phyloP scores from a whole-genome alignment of 2,329 filamentous ascomycete genomes.

The Colletotrichum melonis region DNA sequence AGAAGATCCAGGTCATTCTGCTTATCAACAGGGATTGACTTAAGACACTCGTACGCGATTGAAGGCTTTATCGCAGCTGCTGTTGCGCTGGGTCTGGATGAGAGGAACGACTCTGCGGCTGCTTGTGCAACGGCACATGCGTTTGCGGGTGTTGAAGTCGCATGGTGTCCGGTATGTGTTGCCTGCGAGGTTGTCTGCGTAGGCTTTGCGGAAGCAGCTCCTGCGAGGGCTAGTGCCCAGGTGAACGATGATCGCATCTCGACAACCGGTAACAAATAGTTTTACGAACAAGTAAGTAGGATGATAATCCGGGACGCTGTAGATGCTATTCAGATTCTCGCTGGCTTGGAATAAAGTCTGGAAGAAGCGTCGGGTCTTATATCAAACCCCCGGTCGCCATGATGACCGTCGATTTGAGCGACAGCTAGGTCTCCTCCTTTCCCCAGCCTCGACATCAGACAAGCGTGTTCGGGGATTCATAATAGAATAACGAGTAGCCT shows the following conservation, averaged over 20 bases:
- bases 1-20: conserved; percentile 31
- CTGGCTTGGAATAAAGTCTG: not conserved
- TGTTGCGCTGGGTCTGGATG: not conserved
- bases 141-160: not conserved
- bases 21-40: conserved; percentile 28
- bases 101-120: conserved; percentile 1
- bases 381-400: not conserved
- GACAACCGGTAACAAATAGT: not conserved
- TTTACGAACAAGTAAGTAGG: not conserved
- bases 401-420: not conserved
- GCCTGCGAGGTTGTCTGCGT: not conserved
- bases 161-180: not conserved
- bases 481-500: not conserved
- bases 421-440: not conserved
- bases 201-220: not conserved
- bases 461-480: not conserved
- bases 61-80: conserved; percentile 3
- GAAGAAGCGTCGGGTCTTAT: not conserved
- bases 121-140: conserved; percentile 12
- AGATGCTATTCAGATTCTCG: not conserved
- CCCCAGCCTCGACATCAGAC: not conserved
- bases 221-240: conserved; percentile 12
- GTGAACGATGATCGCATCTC: conserved; percentile 7
- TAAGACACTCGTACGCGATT: conserved; percentile 30
- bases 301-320: not conserved